Base-by-base conservation (phyloP, 2,329 filamentous ascomycete species). In the Alternaria viburni region DNA sequence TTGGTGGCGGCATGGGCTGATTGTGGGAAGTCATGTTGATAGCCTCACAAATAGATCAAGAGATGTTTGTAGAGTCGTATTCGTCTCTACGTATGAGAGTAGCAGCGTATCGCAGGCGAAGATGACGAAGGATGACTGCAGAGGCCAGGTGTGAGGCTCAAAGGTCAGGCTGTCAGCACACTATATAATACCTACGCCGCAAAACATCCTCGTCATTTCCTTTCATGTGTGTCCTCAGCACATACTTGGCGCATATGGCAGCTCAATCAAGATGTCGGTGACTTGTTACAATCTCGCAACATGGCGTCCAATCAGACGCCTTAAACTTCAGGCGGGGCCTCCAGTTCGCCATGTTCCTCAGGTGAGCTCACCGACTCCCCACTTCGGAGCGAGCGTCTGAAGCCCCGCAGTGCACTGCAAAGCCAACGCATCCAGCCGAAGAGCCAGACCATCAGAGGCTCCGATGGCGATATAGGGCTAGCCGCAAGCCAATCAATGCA, bases 351-450 rank as follows among this genome's bases (percentile, higher is more conserved):
- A 21, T 59, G 62, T 70, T 69, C 57, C 61, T 68, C 64, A 54
- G 57, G 47, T 64, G 59, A 66, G 57, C 74, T 75, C 75, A 79
- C 76, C 76, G 76, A 77, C 76, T 62, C 61, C 41, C 59, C 61
- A 57, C 66, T 61, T 62, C 67, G 57, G 67, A 50, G 59, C 64
- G 62, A 63, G 67, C 62, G 55, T 69, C 60, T 70, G 52, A 65
- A 68, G 66, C 64, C 68, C 70, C 69, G 69, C 68, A 64, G 25
- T 43, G 51, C 59, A 61, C 69, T 76, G 74, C 70, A 72, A 65
- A 62, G 74, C 75, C 76, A 79, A 71, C 76, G 71, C 76, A 78
- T 73, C 68, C 65, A 72, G 64, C 69, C 74, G 67, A 76, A 69
- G 57, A 52, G 46, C 68, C 61, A 74, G 63, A 67, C 61, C 62